Base-by-base conservation (phyloP, 108 stramenopile species). In the Poteriospumella lacustris region DNA sequence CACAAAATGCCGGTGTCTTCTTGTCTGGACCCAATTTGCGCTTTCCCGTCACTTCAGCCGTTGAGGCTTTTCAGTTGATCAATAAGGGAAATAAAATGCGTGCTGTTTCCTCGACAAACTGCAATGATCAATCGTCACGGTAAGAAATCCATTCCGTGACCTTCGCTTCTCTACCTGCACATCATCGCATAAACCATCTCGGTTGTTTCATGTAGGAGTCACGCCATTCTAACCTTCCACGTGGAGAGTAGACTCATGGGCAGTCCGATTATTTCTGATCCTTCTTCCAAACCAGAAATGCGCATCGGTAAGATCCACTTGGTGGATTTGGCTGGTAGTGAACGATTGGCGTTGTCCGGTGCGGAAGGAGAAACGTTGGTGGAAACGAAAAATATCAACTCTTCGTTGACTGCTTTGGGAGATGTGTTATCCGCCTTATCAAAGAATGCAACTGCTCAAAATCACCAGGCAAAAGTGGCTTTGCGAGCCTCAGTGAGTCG, bases 61-160 rank as follows among this genome's bases (percentile, higher is more conserved):
- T 42, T 15, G 83, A 86, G 42, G 86, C 85, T 0, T 79, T 83
- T 36, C 31, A 33, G 52, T 81, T 86, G 19, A 80, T 86, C 28
- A 39, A 52, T 1, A 72, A 70, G 0, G 87, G 87, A 24, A 77
- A 43, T 1, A 41, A 81, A 41, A 43, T 58, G 24, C 80, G 87
- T 44, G 82, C 79, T 5, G 79, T 77, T 0, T 84, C 79, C 1
- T 43, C 83, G 38, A 88, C 87, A 12, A 40, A 81, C 28, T 67
- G 82, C 29, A 88, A 88, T 80, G 85, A 86, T 9, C 83, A 81
- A 31, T 84, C 82, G 68, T 84, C 83, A 24, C 80, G 87, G 33
- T 83, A 19, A 68, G 64, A 19, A n/a, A n/a, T n/a, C n/a, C 19
- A 36, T 19, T 40, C 15, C 38, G 24, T 19, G 34, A 19, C 19